Conservation (phyloP, 495 filamentous ascomycete species). For the Aspergillus nanangensis region DNA sequence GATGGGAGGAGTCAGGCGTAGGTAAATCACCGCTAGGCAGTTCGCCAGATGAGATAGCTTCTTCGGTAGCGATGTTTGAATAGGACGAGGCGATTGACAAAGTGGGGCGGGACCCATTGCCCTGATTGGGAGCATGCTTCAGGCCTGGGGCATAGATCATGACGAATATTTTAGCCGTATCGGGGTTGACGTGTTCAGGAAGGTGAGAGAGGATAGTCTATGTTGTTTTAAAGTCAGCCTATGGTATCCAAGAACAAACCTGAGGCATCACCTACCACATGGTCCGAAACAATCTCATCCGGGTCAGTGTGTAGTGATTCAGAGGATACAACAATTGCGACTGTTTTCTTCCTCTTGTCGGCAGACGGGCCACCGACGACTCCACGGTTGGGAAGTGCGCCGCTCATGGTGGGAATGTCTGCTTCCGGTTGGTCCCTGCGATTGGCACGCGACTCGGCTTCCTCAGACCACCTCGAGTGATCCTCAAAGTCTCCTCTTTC, state of each 20-base stretch:
- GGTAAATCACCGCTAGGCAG: conserved; percentile 51
- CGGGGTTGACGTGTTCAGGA: conserved; percentile 63
- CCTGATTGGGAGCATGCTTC: conserved; percentile 52
- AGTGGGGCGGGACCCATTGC: conserved; percentile 36
- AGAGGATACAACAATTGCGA: conserved; percentile 81
- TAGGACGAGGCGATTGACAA: conserved; percentile 80
- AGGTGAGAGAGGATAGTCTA: conserved; percentile 90
- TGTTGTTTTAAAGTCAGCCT: conserved; percentile 1
- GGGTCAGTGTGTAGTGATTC: conserved; percentile 55
- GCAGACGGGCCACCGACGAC: conserved; percentile 13
- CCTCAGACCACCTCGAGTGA: conserved; percentile 80
- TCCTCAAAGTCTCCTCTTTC: conserved; percentile 75
- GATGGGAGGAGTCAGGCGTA: conserved; percentile 39
- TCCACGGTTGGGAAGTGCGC: conserved; percentile 20
- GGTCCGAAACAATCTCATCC: conserved; percentile 62
- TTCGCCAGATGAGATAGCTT: conserved; percentile 64
- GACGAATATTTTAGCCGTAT: conserved; percentile 69
- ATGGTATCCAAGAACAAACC: conserved; percentile 15
- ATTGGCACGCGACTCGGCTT: conserved; percentile 52
- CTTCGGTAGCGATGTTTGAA: conserved; percentile 77
- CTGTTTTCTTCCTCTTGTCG: conserved; percentile 56
- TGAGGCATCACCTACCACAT: conserved; percentile 60
- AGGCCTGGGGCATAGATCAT: conserved; percentile 82
- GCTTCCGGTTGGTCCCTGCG: conserved; percentile 25
- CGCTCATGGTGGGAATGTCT: conserved; percentile 24